A percentile compares a stretch with the other conserved stretches of the same genome.
phyloP scores from a whole-genome alignment of 352 stramenopile genomes.

The Pilasporangium apinafurcum region DNA sequence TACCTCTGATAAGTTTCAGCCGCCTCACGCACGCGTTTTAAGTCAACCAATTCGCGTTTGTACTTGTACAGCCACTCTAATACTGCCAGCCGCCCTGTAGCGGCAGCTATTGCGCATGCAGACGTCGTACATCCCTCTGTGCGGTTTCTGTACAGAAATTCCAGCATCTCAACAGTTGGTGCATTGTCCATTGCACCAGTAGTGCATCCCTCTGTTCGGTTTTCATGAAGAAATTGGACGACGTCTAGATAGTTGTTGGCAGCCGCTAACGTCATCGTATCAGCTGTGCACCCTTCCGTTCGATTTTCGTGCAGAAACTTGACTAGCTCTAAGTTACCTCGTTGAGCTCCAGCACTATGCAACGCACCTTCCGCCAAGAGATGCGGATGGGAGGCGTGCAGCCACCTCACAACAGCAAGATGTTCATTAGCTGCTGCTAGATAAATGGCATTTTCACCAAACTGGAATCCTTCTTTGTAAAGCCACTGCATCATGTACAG shows the following conservation, averaged over 20 bases:
- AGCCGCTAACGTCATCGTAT: slow-evolving; percentile 15
- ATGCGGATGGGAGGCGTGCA: slow-evolving; percentile 39
- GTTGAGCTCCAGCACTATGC: slow-evolving; percentile 2
- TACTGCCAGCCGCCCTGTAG: too few species aligned
- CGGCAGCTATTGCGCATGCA: too few species aligned
- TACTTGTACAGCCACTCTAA: too few species aligned
- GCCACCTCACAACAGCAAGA: slow-evolving; percentile 35
- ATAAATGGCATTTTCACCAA: slow-evolving; percentile 3
- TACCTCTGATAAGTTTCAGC: too few species aligned
- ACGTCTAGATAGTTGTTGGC: slow-evolving; percentile 11
- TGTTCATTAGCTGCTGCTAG: slow-evolving; percentile 1
- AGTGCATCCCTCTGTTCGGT: slow-evolving; percentile 12
- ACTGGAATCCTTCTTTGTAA: too few species aligned
- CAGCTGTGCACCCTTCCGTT: slow-evolving; percentile 12
- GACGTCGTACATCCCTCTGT: slow-evolving; percentile 11
- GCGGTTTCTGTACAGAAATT: slow-evolving; percentile 11
- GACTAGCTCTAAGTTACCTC: slow-evolving; percentile 4
- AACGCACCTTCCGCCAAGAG: slow-evolving; percentile 29
- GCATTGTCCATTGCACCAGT: slow-evolving; percentile 8
- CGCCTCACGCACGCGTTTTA: too few species aligned
- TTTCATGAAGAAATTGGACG: slow-evolving; percentile 12
- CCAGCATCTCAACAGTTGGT: slow-evolving; percentile 8
- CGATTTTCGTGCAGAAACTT: slow-evolving; percentile 9
- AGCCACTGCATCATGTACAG: slow-evolving; percentile 12
- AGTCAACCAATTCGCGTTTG: too few species aligned